phyloP scores from a whole-genome alignment of 805 yeast species.

The Candida vartiovaarae region DNA sequence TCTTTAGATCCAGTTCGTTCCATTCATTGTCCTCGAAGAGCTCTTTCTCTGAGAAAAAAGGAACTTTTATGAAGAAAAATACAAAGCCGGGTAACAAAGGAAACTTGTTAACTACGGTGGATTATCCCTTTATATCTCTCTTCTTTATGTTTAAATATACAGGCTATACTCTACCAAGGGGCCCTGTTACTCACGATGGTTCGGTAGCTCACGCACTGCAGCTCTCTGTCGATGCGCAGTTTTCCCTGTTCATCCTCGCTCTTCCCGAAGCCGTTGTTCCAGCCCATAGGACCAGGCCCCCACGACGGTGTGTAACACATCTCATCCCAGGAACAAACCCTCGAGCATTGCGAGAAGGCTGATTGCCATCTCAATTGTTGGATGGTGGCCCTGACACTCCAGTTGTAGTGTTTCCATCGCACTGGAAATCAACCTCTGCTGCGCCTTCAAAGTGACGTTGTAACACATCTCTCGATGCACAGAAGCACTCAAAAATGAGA shows the following conservation, averaged over 20 bases:
- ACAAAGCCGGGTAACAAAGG: too few relatives aligned
- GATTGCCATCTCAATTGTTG: constrained; percentile 33
- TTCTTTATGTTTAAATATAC: too few relatives aligned
- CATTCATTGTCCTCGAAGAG: too few relatives aligned
- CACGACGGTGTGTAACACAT: constrained; percentile 53
- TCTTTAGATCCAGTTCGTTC: background rate
- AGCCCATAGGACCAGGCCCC: constrained; percentile 51
- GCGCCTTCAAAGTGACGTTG: constrained; percentile 10
- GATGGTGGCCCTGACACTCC: constrained; percentile 16
- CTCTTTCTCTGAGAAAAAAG: too few relatives aligned
- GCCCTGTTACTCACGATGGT: constrained; percentile 1
- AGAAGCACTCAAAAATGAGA: constrained; percentile 30
- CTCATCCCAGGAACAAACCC: constrained; percentile 38
- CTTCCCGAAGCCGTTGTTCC: constrained; percentile 27
- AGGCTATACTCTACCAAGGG: too few relatives aligned
- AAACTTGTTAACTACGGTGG: too few relatives aligned
- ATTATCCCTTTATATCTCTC: too few relatives aligned
- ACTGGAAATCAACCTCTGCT: background rate
- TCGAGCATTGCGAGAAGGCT: constrained; percentile 33
- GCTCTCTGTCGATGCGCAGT: constrained; percentile 16
- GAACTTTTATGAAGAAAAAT: too few relatives aligned
- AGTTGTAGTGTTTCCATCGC: background rate
- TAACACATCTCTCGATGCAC: constrained; percentile 24
- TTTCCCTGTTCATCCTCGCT: constrained; percentile 18
- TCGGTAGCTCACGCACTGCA: constrained; percentile 16